A percentile compares a stretch with the other conserved stretches of the same genome.
These are phyloP conservation scores for Aspergillus cristatus DNA, from an alignment of 495 filamentous ascomycete genomes.

Conservation along the genomic window DNA sequence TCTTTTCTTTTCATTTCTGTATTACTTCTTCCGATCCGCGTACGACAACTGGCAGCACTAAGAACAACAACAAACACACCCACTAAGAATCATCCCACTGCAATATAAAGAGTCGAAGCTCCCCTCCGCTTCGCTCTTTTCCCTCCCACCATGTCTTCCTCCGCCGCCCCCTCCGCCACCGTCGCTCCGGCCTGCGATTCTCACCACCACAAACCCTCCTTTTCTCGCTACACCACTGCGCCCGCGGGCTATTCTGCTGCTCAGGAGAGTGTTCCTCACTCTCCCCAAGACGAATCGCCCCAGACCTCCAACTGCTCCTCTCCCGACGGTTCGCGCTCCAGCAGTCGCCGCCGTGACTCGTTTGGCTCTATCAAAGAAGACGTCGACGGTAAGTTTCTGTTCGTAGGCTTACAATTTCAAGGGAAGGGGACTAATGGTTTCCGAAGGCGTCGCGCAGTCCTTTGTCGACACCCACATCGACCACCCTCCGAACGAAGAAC, in stretches of 20 bases:
- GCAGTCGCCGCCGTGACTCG: conserved; percentile 32
- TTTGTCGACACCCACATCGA: conserved; percentile 59
- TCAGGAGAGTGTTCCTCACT: conserved; percentile 14
- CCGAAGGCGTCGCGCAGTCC: conserved; percentile 55
- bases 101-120: no score
- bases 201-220: conserved; percentile 15
- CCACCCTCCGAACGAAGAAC: conserved; percentile 40
- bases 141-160: no score
- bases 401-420: background rate
- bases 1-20: background rate
- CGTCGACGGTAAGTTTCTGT: conserved; percentile 26
- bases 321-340: conserved; percentile 31
- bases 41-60: no score
- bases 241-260: conserved; percentile 13
- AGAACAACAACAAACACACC: no score
- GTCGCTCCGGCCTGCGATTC: no score
- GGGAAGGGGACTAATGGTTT: background rate
- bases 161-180: no score
- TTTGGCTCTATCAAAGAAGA: conserved; percentile 42
- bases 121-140: no score
- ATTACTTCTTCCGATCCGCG: background rate
- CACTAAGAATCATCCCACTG: no score
- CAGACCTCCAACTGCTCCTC: conserved; percentile 27
- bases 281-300: conserved; percentile 23
- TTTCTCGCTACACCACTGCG: conserved; percentile 13